Percentiles rank a stretch among this genome's conserved stretches.
Conservation (phyloP, 345 rosid genomes). For the Nasturtium officinale region DNA sequence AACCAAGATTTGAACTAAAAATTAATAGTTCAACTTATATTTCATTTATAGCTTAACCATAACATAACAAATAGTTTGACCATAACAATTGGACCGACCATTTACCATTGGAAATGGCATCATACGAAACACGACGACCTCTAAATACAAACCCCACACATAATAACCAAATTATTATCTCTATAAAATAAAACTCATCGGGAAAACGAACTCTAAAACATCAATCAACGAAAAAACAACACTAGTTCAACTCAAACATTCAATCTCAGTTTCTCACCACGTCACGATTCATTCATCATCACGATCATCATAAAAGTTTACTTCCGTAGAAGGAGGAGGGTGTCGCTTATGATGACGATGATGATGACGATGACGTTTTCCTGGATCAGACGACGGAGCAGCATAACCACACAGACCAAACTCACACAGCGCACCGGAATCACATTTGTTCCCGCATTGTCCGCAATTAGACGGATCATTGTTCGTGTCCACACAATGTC, state of each 20-base stretch:
- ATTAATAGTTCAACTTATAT: background rate
- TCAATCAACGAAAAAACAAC: background rate
- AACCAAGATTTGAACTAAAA: background rate
- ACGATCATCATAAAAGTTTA: conserved; percentile 23
- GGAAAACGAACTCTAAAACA: conserved; percentile 22
- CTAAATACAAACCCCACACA: conserved; percentile 12
- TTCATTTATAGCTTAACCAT: background rate
- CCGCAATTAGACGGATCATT: conserved; percentile 39
- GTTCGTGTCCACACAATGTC: conserved; percentile 36
- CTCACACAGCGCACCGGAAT: conserved; percentile 37
- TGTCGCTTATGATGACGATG: conserved; percentile 12
- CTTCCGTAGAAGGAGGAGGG: conserved; percentile 33
- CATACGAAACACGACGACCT: conserved; percentile 5
- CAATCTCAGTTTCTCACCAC: conserved; percentile 4
- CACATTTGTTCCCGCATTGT: conserved; percentile 41
- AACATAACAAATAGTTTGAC: too few relatives aligned
- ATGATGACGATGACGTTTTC: conserved; percentile 21
- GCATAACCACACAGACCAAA: conserved; percentile 48
- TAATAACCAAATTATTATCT: conserved; percentile 9
- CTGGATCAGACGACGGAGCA: conserved; percentile 28
- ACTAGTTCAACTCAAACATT: conserved; percentile 14
- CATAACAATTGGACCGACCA: conserved; percentile 1
- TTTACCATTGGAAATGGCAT: conserved; percentile 3
- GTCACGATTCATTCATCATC: conserved; percentile 26
- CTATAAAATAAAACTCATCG: conserved; percentile 16